Evolutionary conservation across 2,329 filamentous ascomycete genomes (phyloP).

Genomic region (Cladosporium sphaerospermum): DNA sequence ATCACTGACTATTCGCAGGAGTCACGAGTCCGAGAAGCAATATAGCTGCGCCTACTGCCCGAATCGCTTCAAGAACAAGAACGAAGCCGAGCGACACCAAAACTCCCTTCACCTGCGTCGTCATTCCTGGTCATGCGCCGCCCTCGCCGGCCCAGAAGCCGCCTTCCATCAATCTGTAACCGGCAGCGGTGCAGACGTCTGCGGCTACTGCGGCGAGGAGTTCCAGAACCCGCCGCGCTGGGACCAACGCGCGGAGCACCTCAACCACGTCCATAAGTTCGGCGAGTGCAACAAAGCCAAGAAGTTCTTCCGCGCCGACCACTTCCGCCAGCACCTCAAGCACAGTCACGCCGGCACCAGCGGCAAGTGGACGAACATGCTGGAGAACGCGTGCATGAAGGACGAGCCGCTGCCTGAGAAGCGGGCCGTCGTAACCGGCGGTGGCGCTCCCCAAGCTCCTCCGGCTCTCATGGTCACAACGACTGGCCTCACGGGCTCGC

Average conservation of each 20-base stretch:
- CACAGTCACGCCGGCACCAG: constrained; percentile 94
- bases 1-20: constrained; percentile 42
- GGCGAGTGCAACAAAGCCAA: constrained; percentile 97
- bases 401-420: constrained; percentile 62
- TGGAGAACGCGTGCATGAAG: constrained; percentile 95
- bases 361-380: constrained; percentile 97
- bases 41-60: constrained; percentile 89
- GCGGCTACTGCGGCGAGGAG: constrained; percentile 93
- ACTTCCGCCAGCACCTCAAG: constrained; percentile 96
- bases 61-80: constrained; percentile 98
- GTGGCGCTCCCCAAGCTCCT: constrained; percentile 13
- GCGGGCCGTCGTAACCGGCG: constrained; percentile 13
- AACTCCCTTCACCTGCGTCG: constrained; percentile 88
- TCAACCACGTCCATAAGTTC: constrained; percentile 92
- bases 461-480: constrained; percentile 25
- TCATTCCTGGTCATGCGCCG: constrained; percentile 95
- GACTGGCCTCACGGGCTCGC: constrained; percentile 15
- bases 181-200: constrained; percentile 63
- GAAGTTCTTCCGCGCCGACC: constrained; percentile 95
- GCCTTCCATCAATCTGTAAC: constrained; percentile 67
- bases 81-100: constrained; percentile 92
- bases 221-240: constrained; percentile 84
- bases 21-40: constrained; percentile 91
- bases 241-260: constrained; percentile 77
- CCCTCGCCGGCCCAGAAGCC: constrained; percentile 64